Conservation (phyloP, 2,329 filamentous ascomycete genomes). For the Pyrenochaeta sp. region DNA sequence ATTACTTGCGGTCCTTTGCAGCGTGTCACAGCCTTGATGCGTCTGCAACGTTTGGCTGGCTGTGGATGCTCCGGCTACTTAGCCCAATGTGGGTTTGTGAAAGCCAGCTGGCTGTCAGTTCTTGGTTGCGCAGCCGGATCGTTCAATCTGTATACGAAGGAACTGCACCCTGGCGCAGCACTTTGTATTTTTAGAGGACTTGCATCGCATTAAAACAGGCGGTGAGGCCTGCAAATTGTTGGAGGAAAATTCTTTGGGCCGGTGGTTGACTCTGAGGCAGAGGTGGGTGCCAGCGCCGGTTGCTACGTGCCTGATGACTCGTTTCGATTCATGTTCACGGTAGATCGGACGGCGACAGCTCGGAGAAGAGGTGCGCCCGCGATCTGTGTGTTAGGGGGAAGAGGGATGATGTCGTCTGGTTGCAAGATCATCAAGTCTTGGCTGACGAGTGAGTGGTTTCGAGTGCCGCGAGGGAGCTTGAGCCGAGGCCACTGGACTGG, state of each 20-base stretch:
- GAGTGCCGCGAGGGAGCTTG: conserved; percentile 17
- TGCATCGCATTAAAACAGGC: conserved; percentile 38
- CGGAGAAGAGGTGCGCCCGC: conserved; percentile 11
- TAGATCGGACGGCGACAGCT: conserved; percentile 20
- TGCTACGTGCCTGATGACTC: conserved; percentile 9
- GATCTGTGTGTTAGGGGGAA: conserved; percentile 8
- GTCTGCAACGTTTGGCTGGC: conserved; percentile 34
- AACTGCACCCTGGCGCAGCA: conserved; percentile 32
- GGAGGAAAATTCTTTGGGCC: conserved; percentile 15
- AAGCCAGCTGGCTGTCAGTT: conserved; percentile 35
- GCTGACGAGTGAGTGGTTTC: conserved; percentile 36
- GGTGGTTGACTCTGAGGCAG: conserved; percentile 3
- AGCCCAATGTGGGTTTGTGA: conserved; percentile 30
- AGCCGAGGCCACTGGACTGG: conserved; percentile 16
- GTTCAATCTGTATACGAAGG: conserved; percentile 36
- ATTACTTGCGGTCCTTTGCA: conserved; percentile 19
- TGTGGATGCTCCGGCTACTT: conserved; percentile 26
- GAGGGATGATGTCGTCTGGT: conserved; percentile 3
- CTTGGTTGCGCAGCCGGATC: conserved; percentile 28
- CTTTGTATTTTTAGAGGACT: conserved; percentile 39
- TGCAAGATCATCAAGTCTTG: conserved; percentile 36
- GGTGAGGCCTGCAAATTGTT: conserved; percentile 40
- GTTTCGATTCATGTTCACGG: conserved; percentile 12
- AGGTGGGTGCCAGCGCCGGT: conserved; percentile 15
- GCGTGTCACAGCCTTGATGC: conserved; percentile 34